Evolutionary conservation across 345 rosid genomes (phyloP), one percentile per base, ranked within the genome.

Genomic region (Eutrema japonicum): DNA sequence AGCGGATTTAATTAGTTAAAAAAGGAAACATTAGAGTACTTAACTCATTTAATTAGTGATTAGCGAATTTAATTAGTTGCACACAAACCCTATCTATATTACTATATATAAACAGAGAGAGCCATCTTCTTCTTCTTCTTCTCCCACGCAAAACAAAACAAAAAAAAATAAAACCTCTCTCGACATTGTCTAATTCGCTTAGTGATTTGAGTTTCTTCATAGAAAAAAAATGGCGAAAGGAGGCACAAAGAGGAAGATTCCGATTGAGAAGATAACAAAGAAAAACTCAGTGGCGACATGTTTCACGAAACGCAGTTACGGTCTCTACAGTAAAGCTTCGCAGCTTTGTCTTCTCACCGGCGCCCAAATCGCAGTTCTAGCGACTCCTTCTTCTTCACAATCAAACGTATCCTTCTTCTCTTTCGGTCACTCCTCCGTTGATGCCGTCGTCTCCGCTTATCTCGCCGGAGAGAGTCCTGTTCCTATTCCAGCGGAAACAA

Each of bases 271-370:
- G 56, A 58, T 58, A 0, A 32, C 13, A 13, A 49, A 47, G 0
- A 66, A 50, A 42, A 35, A 18, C 0, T 30, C 60, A 6, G 8
- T 40, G 18, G 48, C 16, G 0, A 42, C 40, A 40, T 7, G 46
- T 0, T 67, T 11, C 66, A 46, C 72, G 0, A 73, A 73, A 49
- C 66, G 77, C 1, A 16, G 27, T 3, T 4, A 8, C 0, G 77
- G 77, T 46, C 50, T 75, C 3, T 75, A 16, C 63, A 49, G 62
- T 1, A 68, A 75, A 35, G 68, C 78, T 1, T 3, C 68, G 0
- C 69, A 68, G 10, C 56, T 75, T 3, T 75, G 68, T 32, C 42
- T 42, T 18, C 47, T 59, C 38, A 36, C 67, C 26, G 56, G 7
- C 7, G 63, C 64, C 3, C 53, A 35, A 9, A 36, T 36, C 14